Base-by-base conservation (phyloP, 2,329 filamentous ascomycete species). In the Hymenoscyphus scutula region DNA sequence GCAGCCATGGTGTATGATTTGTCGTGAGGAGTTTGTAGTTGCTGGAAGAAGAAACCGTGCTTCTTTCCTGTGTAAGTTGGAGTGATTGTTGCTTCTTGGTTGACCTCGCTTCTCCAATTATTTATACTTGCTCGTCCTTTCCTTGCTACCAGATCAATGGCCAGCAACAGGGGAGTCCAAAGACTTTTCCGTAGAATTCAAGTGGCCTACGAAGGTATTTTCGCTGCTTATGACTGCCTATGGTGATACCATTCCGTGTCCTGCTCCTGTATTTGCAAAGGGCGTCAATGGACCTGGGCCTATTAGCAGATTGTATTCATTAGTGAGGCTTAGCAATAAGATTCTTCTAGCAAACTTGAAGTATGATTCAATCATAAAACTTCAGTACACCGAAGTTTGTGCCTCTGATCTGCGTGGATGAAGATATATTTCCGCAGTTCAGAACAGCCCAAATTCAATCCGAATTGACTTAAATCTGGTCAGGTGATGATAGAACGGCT, bases 1-100 rank as follows among this genome's bases (percentile, higher is more conserved):
- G 64, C 68, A 19, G 65, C 56, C 70, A 71, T 73, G 27, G 23
- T 69, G 19, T n/a, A 48, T 48, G 41, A 17, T 48, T 48, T 48
- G 2, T 34, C 32, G 32, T 13, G 59, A 38, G 25, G 34, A 25
- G 30, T 17, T n/a, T n/a, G 25, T 45, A 25, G 19, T 37, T 19
- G 30, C 19, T 48, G 10, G 7, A 48, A 48, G n/a, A 19, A 23
- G 10, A n/a, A 23, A 10, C 23, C 19, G n/a, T 34, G 32, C 11
- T 34, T 34, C 32, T 34, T 30, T 30, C 29, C 29, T 30, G 29
- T 30, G 29, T 30, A 30, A 4, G 4, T 30, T 30, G 29, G 23
- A 10, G 15, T 48, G n/a, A 19, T 25, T 11, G 8, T 48, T 25
- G 41, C n/a, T 48, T 48, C 41, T 41, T 17, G 6, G 7, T 48